Conservation (phyloP, 257 asterid genomes). For the Plectranthus barbatus region DNA sequence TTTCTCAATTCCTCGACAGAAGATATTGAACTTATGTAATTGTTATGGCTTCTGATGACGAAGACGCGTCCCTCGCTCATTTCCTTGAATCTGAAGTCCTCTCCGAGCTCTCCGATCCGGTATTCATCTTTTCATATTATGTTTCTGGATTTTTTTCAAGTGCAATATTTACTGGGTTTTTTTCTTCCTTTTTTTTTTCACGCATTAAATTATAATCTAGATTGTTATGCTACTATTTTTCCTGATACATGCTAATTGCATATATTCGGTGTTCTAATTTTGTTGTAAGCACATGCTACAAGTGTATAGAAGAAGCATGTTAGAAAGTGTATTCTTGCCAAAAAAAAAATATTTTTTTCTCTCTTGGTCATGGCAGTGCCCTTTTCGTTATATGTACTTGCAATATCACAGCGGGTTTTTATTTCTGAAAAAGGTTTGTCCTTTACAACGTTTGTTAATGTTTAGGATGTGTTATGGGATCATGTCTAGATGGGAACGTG, state of each 20-base stretch:
- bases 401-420: neutral
- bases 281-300: neutral
- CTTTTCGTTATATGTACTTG: neutral
- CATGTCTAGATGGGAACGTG: neutral
- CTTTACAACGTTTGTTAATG: neutral
- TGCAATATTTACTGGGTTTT: neutral
- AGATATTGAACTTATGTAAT: neutral
- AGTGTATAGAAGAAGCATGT: neutral
- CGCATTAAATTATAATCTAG: too few relatives aligned
- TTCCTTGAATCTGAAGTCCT: constrained; percentile 84
- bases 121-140: neutral
- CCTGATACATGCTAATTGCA: neutral
- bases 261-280: neutral
- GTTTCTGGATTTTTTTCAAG: neutral
- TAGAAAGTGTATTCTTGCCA: neutral
- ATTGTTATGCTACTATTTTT: too few relatives aligned
- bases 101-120: constrained; percentile 64
- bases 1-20: neutral
- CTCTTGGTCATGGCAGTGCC: neutral
- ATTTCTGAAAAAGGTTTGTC: neutral
- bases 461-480: neutral
- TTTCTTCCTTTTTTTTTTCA: neutral
- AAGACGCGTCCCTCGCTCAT: constrained; percentile 64
- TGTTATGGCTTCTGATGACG: constrained; percentile 80
- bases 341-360: neutral